Evolutionary conservation across 176 grass and related monocot species (phyloP), one percentile per base, ranked within the genome.

Genomic region (Puya raimondii): DNA sequence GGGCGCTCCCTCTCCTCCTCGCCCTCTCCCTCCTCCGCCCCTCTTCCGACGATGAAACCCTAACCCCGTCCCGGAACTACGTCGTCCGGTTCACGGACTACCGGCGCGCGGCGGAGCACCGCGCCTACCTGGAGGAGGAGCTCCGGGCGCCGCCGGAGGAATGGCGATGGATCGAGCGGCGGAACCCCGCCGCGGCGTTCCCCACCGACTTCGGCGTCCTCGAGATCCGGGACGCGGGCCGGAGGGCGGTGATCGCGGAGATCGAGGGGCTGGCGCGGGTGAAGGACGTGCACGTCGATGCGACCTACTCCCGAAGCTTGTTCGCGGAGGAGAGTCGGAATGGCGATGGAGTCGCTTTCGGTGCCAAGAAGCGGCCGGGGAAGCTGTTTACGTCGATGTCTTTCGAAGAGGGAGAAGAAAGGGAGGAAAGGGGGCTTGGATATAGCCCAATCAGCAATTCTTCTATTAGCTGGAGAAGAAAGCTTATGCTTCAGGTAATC

Each of bases 341-440:
- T 12, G 33, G 33, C 4, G 78, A 70, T 47, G 49, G 23, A 14
- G 65, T 20, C 33, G 14, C 64, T 23, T 25, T 58, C 53, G 72
- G 61, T 22, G 71, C 61, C 18, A 57, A 68, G 58, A 67, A 67
- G 22, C 74, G 78, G 33, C 68, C 66, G 9, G 89, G 94, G 23
- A 99, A 93, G 84, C 69, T 82, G 18, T 93, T 99, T 72, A 86
- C 94, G 14, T 74, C 86, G 71, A 91, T 93, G 94, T 93, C 94
- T 1, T 93, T 93, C 49, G 82, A 93, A 72, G 82, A 78, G 14
- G 84, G 74, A 18, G 67, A 73, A 57, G 77, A 72, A 52, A 72
- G 75, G 49, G 78, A 51, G 68, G 74, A 12, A 16, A 65, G 65
- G 11, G 51, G 29, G 11, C 22, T 48, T 18, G 56, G 56, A 49